phyloP scores from a whole-genome alignment of 1,284 basidiomycete genomes.

The Pseudomicrostroma phylloplanum region DNA sequence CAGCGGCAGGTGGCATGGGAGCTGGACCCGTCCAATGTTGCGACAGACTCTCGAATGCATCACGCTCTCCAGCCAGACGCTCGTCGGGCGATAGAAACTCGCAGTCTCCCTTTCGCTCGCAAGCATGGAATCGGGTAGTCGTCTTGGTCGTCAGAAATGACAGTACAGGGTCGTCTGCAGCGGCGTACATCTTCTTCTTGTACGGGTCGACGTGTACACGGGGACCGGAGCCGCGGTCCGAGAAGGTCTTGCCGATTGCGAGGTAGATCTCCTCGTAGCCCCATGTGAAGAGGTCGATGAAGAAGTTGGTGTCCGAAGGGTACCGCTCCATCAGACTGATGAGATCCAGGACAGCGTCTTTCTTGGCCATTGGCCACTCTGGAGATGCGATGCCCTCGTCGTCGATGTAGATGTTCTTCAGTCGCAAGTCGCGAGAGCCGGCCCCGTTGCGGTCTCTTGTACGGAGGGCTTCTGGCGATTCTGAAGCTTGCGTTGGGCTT shows the following conservation, averaged over 20 bases:
- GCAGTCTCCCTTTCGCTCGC: constrained; percentile 7
- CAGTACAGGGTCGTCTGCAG: background rate
- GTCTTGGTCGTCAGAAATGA: background rate
- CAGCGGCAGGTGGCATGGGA: background rate
- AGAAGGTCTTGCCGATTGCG: constrained; percentile 6
- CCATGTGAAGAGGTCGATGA: constrained; percentile 87
- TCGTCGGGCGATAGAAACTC: background rate
- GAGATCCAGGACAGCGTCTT: constrained; percentile 57
- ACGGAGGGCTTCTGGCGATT: background rate
- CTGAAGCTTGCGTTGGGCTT: background rate
- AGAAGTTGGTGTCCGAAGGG: constrained; percentile 67
- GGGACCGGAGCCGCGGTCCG: background rate
- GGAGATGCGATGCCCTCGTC: constrained; percentile 58
- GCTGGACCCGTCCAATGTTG: constrained; percentile 2
- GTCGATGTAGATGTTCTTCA: constrained; percentile 80
- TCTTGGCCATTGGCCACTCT: constrained; percentile 20
- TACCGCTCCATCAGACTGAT: constrained; percentile 56
- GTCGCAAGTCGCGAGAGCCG: constrained; percentile 29
- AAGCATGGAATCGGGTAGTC: constrained; percentile 6
- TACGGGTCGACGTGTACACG: constrained; percentile 16
- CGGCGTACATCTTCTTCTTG: constrained; percentile 8
- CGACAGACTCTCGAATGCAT: background rate
- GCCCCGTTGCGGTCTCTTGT: background rate
- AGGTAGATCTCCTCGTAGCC: constrained; percentile 13
- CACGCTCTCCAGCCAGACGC: background rate